Evolutionary conservation across 768 basidiomycete species (phyloP).

Genomic region (Multifurca ochricompacta): DNA sequence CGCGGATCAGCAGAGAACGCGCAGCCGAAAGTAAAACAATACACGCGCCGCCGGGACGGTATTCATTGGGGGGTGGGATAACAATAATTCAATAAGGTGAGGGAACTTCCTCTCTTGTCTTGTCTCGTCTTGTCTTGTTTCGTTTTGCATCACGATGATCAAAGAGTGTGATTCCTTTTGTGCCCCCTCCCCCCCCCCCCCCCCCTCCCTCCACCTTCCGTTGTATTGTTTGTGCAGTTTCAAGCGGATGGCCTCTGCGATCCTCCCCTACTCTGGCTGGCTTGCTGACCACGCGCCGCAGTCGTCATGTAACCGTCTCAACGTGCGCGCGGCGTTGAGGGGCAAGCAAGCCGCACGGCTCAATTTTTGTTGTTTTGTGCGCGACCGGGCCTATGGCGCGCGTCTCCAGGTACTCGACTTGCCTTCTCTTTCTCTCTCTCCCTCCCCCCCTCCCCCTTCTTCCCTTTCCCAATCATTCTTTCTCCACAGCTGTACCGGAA

Average conservation of each 20-base stretch:
- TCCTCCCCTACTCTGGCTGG: background rate
- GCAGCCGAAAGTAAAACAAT: background rate
- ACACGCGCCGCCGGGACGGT: background rate
- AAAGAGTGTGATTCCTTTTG: background rate
- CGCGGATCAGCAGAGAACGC: background rate
- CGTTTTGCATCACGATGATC: conserved; percentile 8
- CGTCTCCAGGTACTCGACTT: background rate
- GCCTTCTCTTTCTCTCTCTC: background rate
- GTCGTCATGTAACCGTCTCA: background rate
- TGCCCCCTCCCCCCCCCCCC: background rate
- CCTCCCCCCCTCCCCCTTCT: background rate
- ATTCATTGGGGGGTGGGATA: background rate
- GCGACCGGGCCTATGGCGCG: background rate
- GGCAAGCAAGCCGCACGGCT: too few species aligned
- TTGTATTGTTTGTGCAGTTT: background rate
- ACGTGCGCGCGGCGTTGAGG: background rate
- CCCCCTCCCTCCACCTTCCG: background rate
- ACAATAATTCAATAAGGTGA: background rate
- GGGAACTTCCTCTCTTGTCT: background rate
- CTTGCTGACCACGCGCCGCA: conserved; percentile 3
- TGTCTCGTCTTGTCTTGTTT: conserved; percentile 1
- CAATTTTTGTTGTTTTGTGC: background rate
- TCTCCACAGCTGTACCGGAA: too few species aligned
- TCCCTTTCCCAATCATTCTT: background rate
- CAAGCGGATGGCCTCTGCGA: too few species aligned